Conservation (phyloP, 1,284 basidiomycete species). For the Ceratobasidium sp. region DNA sequence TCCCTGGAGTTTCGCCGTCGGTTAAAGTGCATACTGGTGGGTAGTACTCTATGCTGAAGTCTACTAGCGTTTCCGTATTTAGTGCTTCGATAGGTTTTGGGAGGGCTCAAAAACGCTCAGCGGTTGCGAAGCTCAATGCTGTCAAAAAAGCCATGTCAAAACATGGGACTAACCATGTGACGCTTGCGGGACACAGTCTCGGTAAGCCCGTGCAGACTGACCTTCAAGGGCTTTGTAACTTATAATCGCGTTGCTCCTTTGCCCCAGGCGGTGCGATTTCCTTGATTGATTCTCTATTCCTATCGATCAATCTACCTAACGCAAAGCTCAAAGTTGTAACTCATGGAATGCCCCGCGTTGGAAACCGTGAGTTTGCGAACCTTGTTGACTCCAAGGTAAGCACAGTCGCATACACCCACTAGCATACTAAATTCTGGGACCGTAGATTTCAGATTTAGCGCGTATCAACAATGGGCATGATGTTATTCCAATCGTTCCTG, state of each 20-base stretch:
- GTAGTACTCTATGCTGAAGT: background rate
- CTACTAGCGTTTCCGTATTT: background rate
- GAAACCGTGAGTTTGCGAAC: constrained; percentile 47
- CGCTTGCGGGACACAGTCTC: constrained; percentile 14
- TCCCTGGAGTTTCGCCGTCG: constrained; percentile 31
- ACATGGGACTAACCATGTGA: background rate
- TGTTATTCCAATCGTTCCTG: constrained; percentile 26
- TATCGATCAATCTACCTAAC: constrained; percentile 45
- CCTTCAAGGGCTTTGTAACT: background rate
- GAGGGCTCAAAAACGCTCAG: constrained; percentile 27
- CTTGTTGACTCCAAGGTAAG: constrained; percentile 35
- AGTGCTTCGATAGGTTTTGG: constrained; percentile 12
- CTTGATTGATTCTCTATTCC: constrained; percentile 60
- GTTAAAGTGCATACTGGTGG: constrained; percentile 30
- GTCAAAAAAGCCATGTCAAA: constrained; percentile 36
- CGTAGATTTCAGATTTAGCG: constrained; percentile 56
- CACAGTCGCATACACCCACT: background rate
- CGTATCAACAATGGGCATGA: constrained; percentile 65
- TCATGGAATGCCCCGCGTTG: constrained; percentile 54
- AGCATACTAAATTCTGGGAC: background rate
- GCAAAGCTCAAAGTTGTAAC: constrained; percentile 45
- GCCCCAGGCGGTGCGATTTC: constrained; percentile 64
- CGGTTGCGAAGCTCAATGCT: constrained; percentile 16
- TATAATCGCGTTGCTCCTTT: background rate
- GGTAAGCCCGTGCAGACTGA: background rate